These are phyloP conservation scores for Rhodotorula mucilaginosa DNA, from an alignment of 1,284 basidiomycete genomes.

Conservation along the genomic window DNA sequence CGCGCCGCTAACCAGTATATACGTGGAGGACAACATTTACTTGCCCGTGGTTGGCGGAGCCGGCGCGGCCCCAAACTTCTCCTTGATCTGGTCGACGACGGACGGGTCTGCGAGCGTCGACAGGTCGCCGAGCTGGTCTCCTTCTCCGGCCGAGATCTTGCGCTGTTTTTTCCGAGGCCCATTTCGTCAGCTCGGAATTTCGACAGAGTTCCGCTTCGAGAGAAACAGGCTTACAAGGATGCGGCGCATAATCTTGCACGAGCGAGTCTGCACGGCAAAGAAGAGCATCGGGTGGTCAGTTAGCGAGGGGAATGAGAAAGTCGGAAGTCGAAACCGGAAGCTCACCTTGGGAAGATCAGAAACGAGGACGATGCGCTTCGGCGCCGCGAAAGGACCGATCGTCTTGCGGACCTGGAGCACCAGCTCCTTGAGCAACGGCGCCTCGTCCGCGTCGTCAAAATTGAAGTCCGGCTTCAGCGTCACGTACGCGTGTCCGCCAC, in stretches of 20 bases:
- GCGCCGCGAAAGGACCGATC: constrained; percentile 88
- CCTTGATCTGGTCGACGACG: constrained; percentile 44
- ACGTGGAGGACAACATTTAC: too few relatives aligned
- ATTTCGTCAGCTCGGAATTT: neutral
- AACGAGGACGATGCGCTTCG: constrained; percentile 67
- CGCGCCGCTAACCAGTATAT: too few relatives aligned
- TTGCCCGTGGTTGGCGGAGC: neutral
- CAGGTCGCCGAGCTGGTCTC: constrained; percentile 82
- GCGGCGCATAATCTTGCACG: constrained; percentile 95
- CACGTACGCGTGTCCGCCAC: constrained; percentile 49
- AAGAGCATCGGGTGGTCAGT: neutral
- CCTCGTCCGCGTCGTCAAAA: constrained; percentile 67
- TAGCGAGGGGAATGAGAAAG: neutral
- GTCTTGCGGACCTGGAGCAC: constrained; percentile 82
- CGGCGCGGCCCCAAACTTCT: constrained; percentile 3
- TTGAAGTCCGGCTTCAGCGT: constrained; percentile 70
- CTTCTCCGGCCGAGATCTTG: constrained; percentile 91
- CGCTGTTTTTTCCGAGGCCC: constrained; percentile 62
- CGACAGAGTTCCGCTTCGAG: neutral
- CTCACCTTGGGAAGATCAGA: constrained; percentile 70
- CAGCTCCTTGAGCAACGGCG: constrained; percentile 77
- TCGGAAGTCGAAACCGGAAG: neutral
- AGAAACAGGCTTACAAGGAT: constrained; percentile 42
- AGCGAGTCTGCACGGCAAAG: constrained; percentile 67
- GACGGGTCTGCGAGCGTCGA: constrained; percentile 75